Evolutionary conservation across 345 rosid genomes (phyloP).

Genomic region (Heritiera fomes): DNA sequence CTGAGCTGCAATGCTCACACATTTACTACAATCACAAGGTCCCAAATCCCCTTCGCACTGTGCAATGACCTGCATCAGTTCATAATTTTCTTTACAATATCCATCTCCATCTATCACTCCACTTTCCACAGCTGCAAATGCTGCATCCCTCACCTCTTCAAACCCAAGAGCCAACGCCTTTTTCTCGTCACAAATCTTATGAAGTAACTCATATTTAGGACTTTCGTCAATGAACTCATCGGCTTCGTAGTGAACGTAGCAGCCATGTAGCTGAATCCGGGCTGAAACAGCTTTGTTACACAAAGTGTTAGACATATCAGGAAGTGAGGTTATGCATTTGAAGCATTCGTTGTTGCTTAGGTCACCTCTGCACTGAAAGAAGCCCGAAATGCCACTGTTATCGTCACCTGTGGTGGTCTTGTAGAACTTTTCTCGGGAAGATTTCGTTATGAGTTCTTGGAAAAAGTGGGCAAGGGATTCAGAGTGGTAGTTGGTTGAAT

Average conservation of each 20-base stretch:
- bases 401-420: constrained; percentile 49
- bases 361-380: constrained; percentile 69
- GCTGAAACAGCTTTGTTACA: constrained; percentile 54
- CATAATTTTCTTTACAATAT: constrained; percentile 41
- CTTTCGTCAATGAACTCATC: constrained; percentile 35
- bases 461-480: constrained; percentile 48
- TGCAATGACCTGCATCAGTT: constrained; percentile 46
- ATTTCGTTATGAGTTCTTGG: constrained; percentile 44
- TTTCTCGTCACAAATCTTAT: constrained; percentile 48
- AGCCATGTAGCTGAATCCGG: constrained; percentile 71
- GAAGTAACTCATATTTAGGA: constrained; percentile 37
- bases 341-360: constrained; percentile 47
- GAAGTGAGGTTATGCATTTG: constrained; percentile 49
- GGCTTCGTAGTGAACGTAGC: constrained; percentile 55
- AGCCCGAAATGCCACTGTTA: constrained; percentile 49
- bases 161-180: constrained; percentile 43
- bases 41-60: constrained; percentile 67
- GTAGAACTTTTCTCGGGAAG: constrained; percentile 53
- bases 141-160: constrained; percentile 47
- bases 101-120: constrained; percentile 43
- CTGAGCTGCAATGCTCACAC: constrained; percentile 50
- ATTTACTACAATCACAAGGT: constrained; percentile 59
- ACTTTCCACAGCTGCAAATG: constrained; percentile 31
- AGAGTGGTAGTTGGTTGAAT: constrained; percentile 31
- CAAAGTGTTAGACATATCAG: constrained; percentile 33